These are phyloP conservation scores for Hymenoscyphus infarciens DNA, from an alignment of 2,329 filamentous ascomycete species.

Conservation along the genomic window DNA sequence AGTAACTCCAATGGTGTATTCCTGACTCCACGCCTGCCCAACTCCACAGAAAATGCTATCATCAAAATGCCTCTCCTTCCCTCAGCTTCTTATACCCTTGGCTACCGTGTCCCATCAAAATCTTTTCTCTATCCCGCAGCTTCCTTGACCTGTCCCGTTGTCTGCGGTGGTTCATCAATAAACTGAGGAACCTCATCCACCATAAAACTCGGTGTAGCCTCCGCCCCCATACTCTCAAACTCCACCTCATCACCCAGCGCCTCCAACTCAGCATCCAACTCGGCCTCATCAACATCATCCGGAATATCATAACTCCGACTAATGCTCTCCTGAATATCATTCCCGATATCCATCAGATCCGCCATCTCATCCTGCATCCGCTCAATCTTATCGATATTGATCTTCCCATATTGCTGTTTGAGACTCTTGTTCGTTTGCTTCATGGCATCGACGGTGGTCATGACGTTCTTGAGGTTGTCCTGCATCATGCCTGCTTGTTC, in stretches of 20 bases:
- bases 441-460: slow-evolving; percentile 97
- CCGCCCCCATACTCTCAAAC: slow-evolving; percentile 61
- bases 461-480: slow-evolving; percentile 96
- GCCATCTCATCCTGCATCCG: slow-evolving; percentile 98
- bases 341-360: slow-evolving; percentile 93
- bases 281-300: slow-evolving; percentile 94
- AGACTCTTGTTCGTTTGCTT: slow-evolving; percentile 94
- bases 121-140: slow-evolving; percentile 51
- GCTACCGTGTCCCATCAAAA: background rate
- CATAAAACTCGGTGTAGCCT: slow-evolving; percentile 74
- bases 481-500: slow-evolving; percentile 98
- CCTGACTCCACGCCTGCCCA: too few relatives aligned
- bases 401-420: slow-evolving; percentile 91
- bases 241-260: slow-evolving; percentile 92
- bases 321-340: slow-evolving; percentile 96
- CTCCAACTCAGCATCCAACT: slow-evolving; percentile 94
- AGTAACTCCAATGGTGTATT: too few relatives aligned
- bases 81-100: slow-evolving; percentile 60
- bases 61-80: slow-evolving; percentile 36
- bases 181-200: slow-evolving; percentile 86
- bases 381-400: slow-evolving; percentile 97
- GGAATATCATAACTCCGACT: slow-evolving; percentile 89
- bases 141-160: slow-evolving; percentile 75
- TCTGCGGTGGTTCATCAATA: slow-evolving; percentile 83
- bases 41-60: background rate